Evolutionary conservation across 768 basidiomycete genomes (phyloP).

Genomic region (Tulasnella sp.): DNA sequence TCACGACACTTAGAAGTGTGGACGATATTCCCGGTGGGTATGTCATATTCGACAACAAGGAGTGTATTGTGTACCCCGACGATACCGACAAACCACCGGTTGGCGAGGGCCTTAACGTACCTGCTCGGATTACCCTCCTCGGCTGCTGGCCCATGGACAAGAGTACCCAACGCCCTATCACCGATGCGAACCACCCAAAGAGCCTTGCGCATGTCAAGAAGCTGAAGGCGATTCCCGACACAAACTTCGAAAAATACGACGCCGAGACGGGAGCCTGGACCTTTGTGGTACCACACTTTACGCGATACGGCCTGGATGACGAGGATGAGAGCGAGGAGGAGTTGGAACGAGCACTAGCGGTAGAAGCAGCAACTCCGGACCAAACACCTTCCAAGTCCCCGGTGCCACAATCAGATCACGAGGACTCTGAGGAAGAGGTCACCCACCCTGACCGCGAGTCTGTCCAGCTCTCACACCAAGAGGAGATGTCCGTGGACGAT

Average conservation of each 20-base stretch:
- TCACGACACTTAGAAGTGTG: conserved; percentile 71
- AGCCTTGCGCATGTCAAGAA: conserved; percentile 63
- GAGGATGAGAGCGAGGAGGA: conserved; percentile 21
- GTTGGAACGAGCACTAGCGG: conserved; percentile 10
- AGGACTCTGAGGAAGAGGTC: background rate
- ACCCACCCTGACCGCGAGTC: background rate
- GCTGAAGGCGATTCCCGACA: conserved; percentile 73
- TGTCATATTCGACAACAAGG: conserved; percentile 80
- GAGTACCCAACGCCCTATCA: conserved; percentile 80
- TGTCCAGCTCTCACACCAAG: too few species aligned
- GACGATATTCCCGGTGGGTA: conserved; percentile 75
- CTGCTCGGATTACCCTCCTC: conserved; percentile 60
- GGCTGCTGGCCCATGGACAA: conserved; percentile 86
- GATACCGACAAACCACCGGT: conserved; percentile 58
- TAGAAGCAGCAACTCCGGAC: background rate
- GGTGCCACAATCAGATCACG: too few species aligned
- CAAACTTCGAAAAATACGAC: conserved; percentile 72
- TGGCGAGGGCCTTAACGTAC: conserved; percentile 82
- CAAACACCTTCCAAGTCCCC: background rate
- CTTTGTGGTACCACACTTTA: conserved; percentile 88
- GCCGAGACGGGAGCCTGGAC: conserved; percentile 77
- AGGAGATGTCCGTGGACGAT: background rate
- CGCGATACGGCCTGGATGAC: conserved; percentile 21
- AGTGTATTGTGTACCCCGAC: conserved; percentile 89
- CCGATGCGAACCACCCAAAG: conserved; percentile 58